These are phyloP conservation scores for Fusarium redolens DNA, from an alignment of 2,329 filamentous ascomycete species.

Conservation along the genomic window DNA sequence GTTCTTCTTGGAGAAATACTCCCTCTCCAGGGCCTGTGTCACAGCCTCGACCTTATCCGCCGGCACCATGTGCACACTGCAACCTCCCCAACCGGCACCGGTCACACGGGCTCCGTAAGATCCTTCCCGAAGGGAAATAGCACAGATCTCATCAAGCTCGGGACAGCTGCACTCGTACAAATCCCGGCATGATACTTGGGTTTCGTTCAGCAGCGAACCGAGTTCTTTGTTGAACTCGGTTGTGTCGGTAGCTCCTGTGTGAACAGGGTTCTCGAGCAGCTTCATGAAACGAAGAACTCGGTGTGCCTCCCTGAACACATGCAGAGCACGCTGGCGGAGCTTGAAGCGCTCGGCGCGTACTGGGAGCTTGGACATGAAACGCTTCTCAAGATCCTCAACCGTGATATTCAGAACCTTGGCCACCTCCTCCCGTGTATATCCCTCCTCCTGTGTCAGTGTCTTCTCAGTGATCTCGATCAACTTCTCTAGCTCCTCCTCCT, in stretches of 20 bases:
- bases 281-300: slow-evolving; percentile 87
- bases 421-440: slow-evolving; percentile 90
- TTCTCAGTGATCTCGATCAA: slow-evolving; percentile 76
- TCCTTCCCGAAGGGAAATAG: slow-evolving; percentile 80
- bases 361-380: slow-evolving; percentile 89
- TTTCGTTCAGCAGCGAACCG: slow-evolving; percentile 87
- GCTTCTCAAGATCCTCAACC: slow-evolving; percentile 76
- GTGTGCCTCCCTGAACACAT: slow-evolving; percentile 90
- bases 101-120: slow-evolving; percentile 88
- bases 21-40: slow-evolving; percentile 78
- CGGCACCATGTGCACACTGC: slow-evolving; percentile 92
- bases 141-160: slow-evolving; percentile 90
- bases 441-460: slow-evolving; percentile 80
- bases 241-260: slow-evolving; percentile 62
- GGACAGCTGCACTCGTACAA: slow-evolving; percentile 92
- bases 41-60: slow-evolving; percentile 83
- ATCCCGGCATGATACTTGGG: slow-evolving; percentile 87
- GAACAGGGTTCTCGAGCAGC: slow-evolving; percentile 70
- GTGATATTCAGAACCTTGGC: slow-evolving; percentile 76
- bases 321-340: slow-evolving; percentile 86
- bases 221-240: slow-evolving; percentile 72
- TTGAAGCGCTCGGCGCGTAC: slow-evolving; percentile 89
- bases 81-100: slow-evolving; percentile 96
- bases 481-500: slow-evolving; percentile 76
- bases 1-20: slow-evolving; percentile 81